These are phyloP conservation scores for Penicillium flavigenum DNA, from an alignment of 495 filamentous ascomycete genomes.

Conservation along the genomic window DNA sequence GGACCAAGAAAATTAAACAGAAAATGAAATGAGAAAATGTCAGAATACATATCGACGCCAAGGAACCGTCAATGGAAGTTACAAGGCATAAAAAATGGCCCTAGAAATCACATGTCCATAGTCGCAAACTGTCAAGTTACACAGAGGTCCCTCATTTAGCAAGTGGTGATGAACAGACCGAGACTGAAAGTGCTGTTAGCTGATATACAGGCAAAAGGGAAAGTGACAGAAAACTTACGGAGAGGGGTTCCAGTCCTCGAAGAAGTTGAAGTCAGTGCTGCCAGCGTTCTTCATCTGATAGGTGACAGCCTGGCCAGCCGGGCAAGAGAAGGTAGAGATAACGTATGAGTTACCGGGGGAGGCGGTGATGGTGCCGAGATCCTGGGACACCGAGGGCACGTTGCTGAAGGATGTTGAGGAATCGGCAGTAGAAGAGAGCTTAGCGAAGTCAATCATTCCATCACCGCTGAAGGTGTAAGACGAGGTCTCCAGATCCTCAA, in stretches of 20 bases:
- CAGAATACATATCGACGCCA: slow-evolving; percentile 9
- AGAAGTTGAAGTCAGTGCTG: slow-evolving; percentile 57
- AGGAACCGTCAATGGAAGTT: slow-evolving; percentile 8
- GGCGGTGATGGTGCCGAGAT: slow-evolving; percentile 50
- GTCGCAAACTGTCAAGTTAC: background rate
- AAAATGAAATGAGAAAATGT: slow-evolving; percentile 15
- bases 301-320: slow-evolving; percentile 48
- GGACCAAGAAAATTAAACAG: background rate
- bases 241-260: slow-evolving; percentile 60
- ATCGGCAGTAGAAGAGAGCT: slow-evolving; percentile 41
- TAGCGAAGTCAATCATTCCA: slow-evolving; percentile 55
- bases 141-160: slow-evolving; percentile 33
- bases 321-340: slow-evolving; percentile 56
- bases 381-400: slow-evolving; percentile 42
- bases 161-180: slow-evolving; percentile 62
- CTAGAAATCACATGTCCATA: background rate
- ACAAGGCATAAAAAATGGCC: slow-evolving; percentile 7
- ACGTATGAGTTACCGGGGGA: slow-evolving; percentile 56
- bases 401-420: slow-evolving; percentile 52
- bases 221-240: slow-evolving; percentile 38
- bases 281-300: slow-evolving; percentile 54
- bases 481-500: slow-evolving; percentile 53
- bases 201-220: background rate
- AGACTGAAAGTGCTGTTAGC: slow-evolving; percentile 41
- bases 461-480: slow-evolving; percentile 57